Base-by-base conservation (phyloP, 2,329 filamentous ascomycete species). In the Akanthomyces lecanii region DNA sequence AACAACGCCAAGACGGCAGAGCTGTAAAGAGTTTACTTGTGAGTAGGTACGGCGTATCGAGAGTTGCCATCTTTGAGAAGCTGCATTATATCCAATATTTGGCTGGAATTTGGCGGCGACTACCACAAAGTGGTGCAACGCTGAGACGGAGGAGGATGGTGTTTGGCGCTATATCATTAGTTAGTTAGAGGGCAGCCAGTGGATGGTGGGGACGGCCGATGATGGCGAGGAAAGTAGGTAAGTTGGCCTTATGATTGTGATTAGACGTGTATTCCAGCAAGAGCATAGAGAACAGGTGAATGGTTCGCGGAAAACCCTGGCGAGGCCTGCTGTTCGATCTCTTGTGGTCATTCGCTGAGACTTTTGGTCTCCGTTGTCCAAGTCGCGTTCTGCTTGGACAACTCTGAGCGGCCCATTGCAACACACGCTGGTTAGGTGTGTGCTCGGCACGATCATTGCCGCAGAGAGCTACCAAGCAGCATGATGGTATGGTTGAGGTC, bases 61-160 rank as follows among this genome's bases (percentile, higher is more conserved):
- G 23, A 33, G 25, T 40, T 36, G 56, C 33, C 45, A 4, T 51
- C n/a, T 16, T 14, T 11, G 23, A 21, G 18, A 36, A 10, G 36
- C 23, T 44, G 48, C 25, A 18, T 25, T 36, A 14, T 7, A 16
- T 40, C n/a, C 48, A 61, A 61, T 53, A 61, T 61, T 61, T 47
- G 58, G 58, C 58, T 33, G 48, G 48, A 45, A 45, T 33, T 44
- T 61, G 47, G 45, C 38, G 23, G 23, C 53, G 16, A 30, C 23
- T 18, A 50, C 38, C 25, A 33, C 28, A 25, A 53, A 36, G 48
- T 40, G 11, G 58, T 61, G 58, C 50, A 25, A 61, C 48, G 12
- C 40, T 61, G 38, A 28, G 21, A 25, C 28, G 36, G 45, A 33
- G 38, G 23, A 21, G 12, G n/a, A 36, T 44, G 47, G 25, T 33